Conservation (phyloP, 2,329 filamentous ascomycete species). For the Calonectria naviculata region DNA sequence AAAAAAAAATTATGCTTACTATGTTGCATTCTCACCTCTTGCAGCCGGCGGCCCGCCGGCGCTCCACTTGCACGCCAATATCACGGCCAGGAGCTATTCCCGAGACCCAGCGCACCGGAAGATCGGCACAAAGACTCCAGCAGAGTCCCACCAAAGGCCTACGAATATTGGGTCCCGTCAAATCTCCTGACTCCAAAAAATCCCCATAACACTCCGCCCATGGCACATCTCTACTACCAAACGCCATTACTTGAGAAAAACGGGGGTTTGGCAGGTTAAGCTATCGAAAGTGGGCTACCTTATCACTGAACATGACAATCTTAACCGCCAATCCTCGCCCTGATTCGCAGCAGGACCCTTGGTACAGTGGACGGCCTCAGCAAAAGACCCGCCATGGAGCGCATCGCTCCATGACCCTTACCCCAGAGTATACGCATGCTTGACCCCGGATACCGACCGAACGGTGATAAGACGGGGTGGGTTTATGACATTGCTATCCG, state of each 20-base stretch:
- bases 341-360: neutral
- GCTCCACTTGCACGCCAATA: neutral
- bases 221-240: neutral
- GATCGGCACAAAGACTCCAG: neutral
- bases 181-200: neutral
- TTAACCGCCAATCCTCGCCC: neutral
- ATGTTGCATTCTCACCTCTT: neutral
- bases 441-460: conserved; percentile 20
- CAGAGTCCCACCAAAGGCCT: neutral
- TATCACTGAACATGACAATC: neutral
- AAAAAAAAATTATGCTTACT: neutral
- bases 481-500: conserved; percentile 13
- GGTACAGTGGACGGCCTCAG: neutral
- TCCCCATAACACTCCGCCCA: neutral
- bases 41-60: neutral
- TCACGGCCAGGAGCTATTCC: neutral
- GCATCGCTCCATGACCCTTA: neutral
- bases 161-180: conserved; percentile 4
- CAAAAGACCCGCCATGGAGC: neutral
- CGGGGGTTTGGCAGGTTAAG: neutral
- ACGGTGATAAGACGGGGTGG: conserved; percentile 18
- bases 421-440: conserved; percentile 14
- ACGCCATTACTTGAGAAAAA: conserved; percentile 10
- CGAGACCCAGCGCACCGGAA: neutral
- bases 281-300: neutral